Percentiles rank a stretch among this genome's conserved stretches.
These are phyloP conservation scores for Nakaseomyces nivariensis DNA, from an alignment of 1,139 yeast species.

Conservation along the genomic window DNA sequence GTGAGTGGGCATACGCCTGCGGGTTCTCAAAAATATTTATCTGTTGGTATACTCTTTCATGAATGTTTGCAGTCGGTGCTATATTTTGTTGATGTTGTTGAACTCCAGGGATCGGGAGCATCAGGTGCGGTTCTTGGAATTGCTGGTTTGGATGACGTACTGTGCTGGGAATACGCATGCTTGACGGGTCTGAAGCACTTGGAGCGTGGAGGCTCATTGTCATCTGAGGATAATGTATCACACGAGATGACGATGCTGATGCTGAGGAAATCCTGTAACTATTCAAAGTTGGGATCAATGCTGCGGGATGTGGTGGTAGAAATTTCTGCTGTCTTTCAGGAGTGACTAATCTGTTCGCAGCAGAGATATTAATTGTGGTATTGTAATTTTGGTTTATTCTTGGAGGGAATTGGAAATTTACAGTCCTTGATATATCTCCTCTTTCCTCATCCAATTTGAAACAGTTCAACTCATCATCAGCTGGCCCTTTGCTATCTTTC, in stretches of 20 bases:
- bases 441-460: neutral
- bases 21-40: neutral
- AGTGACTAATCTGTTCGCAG: neutral
- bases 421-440: neutral
- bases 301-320: neutral
- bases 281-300: neutral
- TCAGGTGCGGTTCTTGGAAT: neutral
- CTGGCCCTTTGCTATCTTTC: neutral
- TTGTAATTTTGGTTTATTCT: neutral
- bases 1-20: neutral
- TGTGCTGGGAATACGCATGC: neutral
- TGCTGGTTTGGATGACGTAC: neutral
- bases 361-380: neutral
- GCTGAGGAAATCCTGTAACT: neutral
- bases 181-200: neutral
- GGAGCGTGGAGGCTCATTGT: neutral
- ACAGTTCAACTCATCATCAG: neutral
- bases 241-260: neutral
- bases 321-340: neutral
- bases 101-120: neutral
- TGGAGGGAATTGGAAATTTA: constrained; percentile 3
- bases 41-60: neutral
- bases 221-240: neutral
- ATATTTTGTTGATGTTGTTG: neutral
- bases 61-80: neutral